Evolutionary conservation across 2,329 filamentous ascomycete genomes (phyloP).

Genomic region (Diaporthe sp.): DNA sequence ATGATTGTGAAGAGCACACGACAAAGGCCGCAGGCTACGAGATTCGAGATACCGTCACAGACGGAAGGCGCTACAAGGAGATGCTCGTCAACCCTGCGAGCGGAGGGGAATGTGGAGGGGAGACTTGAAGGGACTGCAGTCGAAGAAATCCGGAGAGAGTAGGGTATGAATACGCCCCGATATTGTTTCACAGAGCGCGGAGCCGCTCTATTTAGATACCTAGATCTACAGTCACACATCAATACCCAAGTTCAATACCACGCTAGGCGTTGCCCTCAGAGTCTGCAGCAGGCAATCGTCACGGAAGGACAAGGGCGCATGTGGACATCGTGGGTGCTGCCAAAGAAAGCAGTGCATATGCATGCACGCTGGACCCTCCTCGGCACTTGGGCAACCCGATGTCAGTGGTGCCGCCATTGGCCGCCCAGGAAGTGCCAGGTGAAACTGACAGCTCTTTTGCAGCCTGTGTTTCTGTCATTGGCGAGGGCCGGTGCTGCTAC

Average conservation of each 20-base stretch:
- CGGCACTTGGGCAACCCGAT: conserved; percentile 35
- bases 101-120: background rate
- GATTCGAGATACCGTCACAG: background rate
- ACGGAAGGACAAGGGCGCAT: conserved; percentile 15
- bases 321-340: conserved; percentile 34
- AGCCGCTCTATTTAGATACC: conserved; percentile 38
- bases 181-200: conserved; percentile 12
- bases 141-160: conserved; percentile 6
- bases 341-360: conserved; percentile 33
- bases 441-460: conserved; percentile 29
- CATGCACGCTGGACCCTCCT: conserved; percentile 32
- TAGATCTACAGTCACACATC: conserved; percentile 21
- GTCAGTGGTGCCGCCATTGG: conserved; percentile 27
- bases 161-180: conserved; percentile 1
- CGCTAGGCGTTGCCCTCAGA: conserved; percentile 18
- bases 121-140: background rate
- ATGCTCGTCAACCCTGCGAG: conserved; percentile 12
- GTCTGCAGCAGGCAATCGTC: conserved; percentile 7
- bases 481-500: conserved; percentile 34
- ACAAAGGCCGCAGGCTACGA: background rate
- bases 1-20: conserved; percentile 49
- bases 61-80: conserved; percentile 5
- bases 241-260: conserved; percentile 27
- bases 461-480: conserved; percentile 29
- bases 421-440: conserved; percentile 12